These are phyloP conservation scores for Termitomyces eurrhizus DNA, from an alignment of 768 basidiomycete genomes.

Conservation along the genomic window DNA sequence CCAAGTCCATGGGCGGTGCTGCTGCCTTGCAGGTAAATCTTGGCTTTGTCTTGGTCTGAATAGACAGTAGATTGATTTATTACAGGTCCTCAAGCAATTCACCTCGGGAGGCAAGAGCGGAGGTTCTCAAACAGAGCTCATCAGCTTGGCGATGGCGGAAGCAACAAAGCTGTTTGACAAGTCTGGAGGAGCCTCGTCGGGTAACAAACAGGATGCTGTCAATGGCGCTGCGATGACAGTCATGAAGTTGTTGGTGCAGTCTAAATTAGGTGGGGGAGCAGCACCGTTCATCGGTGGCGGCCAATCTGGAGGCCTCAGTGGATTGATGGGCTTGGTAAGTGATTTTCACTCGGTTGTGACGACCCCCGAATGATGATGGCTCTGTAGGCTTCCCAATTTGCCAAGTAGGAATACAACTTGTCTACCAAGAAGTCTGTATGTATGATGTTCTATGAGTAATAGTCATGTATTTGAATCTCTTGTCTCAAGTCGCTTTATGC, in stretches of 20 bases:
- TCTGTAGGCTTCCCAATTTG: constrained; percentile 27
- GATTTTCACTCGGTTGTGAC: background rate
- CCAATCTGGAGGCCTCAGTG: constrained; percentile 65
- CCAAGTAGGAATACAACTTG: background rate
- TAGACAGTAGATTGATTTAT: background rate
- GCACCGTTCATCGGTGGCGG: constrained; percentile 44
- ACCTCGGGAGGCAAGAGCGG: constrained; percentile 47
- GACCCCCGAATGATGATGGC: background rate
- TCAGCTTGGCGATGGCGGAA: constrained; percentile 86
- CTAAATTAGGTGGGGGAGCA: constrained; percentile 43
- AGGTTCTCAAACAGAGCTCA: constrained; percentile 56
- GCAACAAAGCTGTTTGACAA: constrained; percentile 72
- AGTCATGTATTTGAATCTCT: no score
- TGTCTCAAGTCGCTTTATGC: no score
- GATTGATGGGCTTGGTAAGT: constrained; percentile 61
- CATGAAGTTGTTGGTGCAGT: constrained; percentile 77
- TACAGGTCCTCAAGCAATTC: constrained; percentile 54
- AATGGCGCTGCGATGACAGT: constrained; percentile 83
- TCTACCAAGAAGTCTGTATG: no score
- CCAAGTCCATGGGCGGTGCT: constrained; percentile 66
- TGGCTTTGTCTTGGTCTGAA: background rate
- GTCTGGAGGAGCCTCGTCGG: constrained; percentile 57
- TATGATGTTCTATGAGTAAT: no score
- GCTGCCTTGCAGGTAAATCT: constrained; percentile 65
- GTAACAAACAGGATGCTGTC: constrained; percentile 80